Base-by-base conservation (phyloP, 805 yeast genomes). In the Spathaspora sp. region DNA sequence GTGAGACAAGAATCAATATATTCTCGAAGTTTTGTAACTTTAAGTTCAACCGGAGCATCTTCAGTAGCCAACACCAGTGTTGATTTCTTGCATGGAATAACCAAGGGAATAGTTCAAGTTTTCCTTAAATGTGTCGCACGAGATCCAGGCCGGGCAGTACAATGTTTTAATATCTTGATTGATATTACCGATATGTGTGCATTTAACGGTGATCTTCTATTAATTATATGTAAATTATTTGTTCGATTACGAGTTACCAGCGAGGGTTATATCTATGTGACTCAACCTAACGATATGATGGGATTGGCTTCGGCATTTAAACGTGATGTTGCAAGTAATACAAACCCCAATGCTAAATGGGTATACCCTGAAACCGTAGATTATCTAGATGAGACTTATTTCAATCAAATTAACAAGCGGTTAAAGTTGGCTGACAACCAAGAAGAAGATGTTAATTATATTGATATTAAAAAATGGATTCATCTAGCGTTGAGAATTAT, bases 301-400 rank as follows among this genome's bases (percentile, higher is more conserved):
- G 90, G 89, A 0, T 65, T 87, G 16, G 80, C 89, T 9, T 78
- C 83, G 2, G 77, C 82, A 0, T 73, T 86, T 49, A 76, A 78
- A 4, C 72, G 89, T 60, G 80, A 81, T 52, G 42, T 60, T 12
- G 61, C 57, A 4, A 57, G 66, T 26, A 60, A 61, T 23, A 9
- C 28, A 28, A 48, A 10, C 28, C 28, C 49, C 0, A 55, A 55
- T 10, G 57, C 68, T 58, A 67, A 57, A 51, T 86, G 92, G 93
- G 64, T 66, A 5, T 85, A 75, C 57, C 93, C 92, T 0, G 92
- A 86, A 55, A 60, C 65, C 0, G 60, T 79, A 2, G 66, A 67
- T 3, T 81, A 80, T 56, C 67, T 86, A 17, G 83, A 85, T 0
- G 65, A 58, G 2, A 69, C 66, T 1, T 62, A 67, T 47, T 70